Evolutionary conservation across 495 filamentous ascomycete genomes (phyloP).

Genomic region (Chaetomium cochliodes): DNA sequence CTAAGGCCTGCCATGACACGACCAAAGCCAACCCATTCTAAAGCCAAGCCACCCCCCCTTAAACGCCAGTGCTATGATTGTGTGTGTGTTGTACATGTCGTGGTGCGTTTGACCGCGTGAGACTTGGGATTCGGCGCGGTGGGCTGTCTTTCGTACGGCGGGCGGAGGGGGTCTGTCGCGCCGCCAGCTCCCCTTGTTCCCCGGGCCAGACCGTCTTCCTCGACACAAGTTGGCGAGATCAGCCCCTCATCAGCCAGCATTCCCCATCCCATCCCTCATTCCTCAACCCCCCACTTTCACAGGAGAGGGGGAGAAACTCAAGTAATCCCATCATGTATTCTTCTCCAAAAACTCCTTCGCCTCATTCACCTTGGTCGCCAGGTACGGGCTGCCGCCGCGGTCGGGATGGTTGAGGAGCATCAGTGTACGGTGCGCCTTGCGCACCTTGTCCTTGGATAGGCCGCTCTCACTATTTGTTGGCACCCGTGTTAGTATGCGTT

Average conservation of each 20-base stretch:
- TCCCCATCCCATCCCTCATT: neutral
- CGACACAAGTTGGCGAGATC: neutral
- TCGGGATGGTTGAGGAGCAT: slow-evolving; percentile 99
- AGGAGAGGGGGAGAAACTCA: neutral
- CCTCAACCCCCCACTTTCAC: no score
- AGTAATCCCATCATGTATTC: slow-evolving; percentile 22
- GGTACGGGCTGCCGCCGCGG: slow-evolving; percentile 91
- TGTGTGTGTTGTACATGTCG: slow-evolving; percentile 19
- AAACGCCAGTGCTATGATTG: slow-evolving; percentile 22
- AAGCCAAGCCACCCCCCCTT: slow-evolving; percentile 15
- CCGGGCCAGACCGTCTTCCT: neutral
- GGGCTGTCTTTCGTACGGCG: neutral
- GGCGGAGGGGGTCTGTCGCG: neutral
- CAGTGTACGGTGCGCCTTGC: slow-evolving; percentile 92
- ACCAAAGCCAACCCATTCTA: slow-evolving; percentile 8
- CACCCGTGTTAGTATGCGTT: neutral
- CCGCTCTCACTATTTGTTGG: slow-evolving; percentile 65
- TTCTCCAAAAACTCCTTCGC: slow-evolving; percentile 97
- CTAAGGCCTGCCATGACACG: slow-evolving; percentile 1
- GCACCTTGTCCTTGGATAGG: slow-evolving; percentile 84
- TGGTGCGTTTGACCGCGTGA: neutral
- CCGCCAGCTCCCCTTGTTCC: neutral
- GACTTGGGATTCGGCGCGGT: neutral
- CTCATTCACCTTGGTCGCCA: slow-evolving; percentile 97
- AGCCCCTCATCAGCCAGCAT: neutral